Evolutionary conservation across 805 yeast genomes (phyloP), one percentile per base, ranked within the genome.

Genomic region (Sungouiozyma ichnusensis): DNA sequence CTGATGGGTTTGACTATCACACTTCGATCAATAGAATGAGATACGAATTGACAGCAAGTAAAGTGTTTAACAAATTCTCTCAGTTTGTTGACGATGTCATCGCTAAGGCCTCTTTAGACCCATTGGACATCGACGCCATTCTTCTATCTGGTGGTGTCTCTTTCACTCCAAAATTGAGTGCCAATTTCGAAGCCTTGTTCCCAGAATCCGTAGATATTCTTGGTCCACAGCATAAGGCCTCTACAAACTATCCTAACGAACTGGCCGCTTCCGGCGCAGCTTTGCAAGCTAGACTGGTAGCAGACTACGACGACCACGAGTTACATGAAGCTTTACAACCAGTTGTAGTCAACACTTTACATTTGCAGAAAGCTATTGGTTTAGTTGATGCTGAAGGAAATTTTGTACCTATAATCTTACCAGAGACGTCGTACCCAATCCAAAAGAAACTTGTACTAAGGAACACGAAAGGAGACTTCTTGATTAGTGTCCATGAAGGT

Each of bases 251-350:
- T 67, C 97, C 98, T 46, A 80, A 85, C 58, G 97, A 92, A 70
- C 73, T 87, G 57, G 71, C 82, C 50, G 80, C 94, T 50, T 81
- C 94, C 59, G 98, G 98, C 67, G 94, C 96, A 45, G 96, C 97
- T 48, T 74, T 90, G 62, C 97, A 92, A 73, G 98, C 96, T 40
- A 78, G 94, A 33, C 59, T 77, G 47, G 71, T 90, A 55, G 69
- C 82, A 48, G 90, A 82, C 56, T 94, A 85, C 55, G 92, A 81
- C 57, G 86, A 76, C 41, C 94, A 84, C 48, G 92, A 86, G 65
- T 70, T 81, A 54, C 68, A 72, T 38, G 94, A 86, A 67, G 80
- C 92, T 44, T 69, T 79, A 53, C 83, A 84, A 65, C 92, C 66
- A 33, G 76, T 84, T 45, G 84, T 88, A 47, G 72, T 86, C 53